These are phyloP conservation scores for Paraurostyla sp. DNA, from an alignment of 73 alveolate species.

Conservation along the genomic window DNA sequence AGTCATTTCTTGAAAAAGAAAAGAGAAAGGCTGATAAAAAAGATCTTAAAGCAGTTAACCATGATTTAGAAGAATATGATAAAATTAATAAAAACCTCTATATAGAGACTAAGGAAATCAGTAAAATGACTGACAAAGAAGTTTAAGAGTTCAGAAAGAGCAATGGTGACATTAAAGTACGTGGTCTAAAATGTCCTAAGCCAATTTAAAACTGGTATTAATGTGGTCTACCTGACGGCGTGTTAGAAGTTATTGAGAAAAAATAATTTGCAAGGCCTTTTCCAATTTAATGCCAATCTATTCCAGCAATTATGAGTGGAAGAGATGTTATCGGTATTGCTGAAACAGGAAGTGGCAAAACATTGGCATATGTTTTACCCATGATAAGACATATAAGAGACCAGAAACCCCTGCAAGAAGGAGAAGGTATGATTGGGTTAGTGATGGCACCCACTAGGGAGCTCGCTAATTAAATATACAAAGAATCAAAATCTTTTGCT, in stretches of 20 bases:
- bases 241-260: conserved; percentile 86
- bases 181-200: conserved; percentile 96
- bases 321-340: conserved; percentile 98
- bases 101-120: conserved; percentile 94
- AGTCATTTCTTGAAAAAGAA: conserved; percentile 86
- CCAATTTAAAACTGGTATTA: conserved; percentile 96
- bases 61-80: conserved; percentile 84
- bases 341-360: conserved; percentile 99
- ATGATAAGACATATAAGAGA: conserved; percentile 96
- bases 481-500: conserved; percentile 91
- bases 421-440: conserved; percentile 97
- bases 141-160: conserved; percentile 89
- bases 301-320: conserved; percentile 99
- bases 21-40: conserved; percentile 87
- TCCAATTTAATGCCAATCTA: conserved; percentile 96
- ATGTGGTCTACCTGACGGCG: conserved; percentile 95
- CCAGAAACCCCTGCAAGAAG: conserved; percentile 92
- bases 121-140: conserved; percentile 91
- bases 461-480: conserved; percentile 95
- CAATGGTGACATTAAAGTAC: conserved; percentile 94
- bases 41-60: conserved; percentile 87
- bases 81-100: conserved; percentile 91
- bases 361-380: conserved; percentile 98
- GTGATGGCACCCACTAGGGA: conserved; percentile 99
- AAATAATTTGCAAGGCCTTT: conserved; percentile 91